Evolutionary conservation across 345 rosid genomes (phyloP).

Genomic region (Eutrema yunnanense): DNA sequence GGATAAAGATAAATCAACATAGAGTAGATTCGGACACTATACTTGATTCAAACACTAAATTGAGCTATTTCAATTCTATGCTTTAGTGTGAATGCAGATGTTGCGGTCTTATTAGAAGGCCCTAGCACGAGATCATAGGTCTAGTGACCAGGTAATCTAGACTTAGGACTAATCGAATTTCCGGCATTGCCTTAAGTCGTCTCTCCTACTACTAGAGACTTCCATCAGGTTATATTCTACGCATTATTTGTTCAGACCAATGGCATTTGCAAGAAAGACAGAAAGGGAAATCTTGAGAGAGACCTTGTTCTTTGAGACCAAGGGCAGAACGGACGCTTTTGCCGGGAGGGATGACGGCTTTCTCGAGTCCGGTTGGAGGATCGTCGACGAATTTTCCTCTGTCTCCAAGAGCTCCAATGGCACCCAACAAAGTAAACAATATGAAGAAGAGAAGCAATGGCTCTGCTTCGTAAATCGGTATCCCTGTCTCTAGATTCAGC

Average conservation of each 20-base stretch:
- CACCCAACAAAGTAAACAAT: conserved; percentile 86
- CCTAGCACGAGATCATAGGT: too few species aligned
- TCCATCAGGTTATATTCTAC: background rate
- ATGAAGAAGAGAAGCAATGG: conserved; percentile 96
- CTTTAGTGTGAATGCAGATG: background rate
- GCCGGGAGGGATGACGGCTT: conserved; percentile 86
- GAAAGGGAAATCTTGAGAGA: background rate
- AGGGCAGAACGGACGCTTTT: conserved; percentile 55
- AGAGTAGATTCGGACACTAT: background rate
- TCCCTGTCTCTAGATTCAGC: conserved; percentile 81
- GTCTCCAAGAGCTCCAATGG: conserved; percentile 95
- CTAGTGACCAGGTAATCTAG: too few species aligned
- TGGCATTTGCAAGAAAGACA: background rate
- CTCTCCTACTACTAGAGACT: background rate
- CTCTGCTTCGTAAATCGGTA: conserved; percentile 95
- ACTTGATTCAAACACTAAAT: background rate
- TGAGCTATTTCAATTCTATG: background rate
- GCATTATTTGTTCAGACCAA: background rate
- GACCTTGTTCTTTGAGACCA: conserved; percentile 96
- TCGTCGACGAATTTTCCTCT: conserved; percentile 87
- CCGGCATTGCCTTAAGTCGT: background rate
- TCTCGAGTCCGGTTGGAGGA: conserved; percentile 57
- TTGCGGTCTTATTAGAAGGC: too few species aligned
- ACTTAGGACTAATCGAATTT: background rate
- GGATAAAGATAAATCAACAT: background rate